phyloP scores from a whole-genome alignment of 83 land plant genomes.

The Larix sibirica region DNA sequence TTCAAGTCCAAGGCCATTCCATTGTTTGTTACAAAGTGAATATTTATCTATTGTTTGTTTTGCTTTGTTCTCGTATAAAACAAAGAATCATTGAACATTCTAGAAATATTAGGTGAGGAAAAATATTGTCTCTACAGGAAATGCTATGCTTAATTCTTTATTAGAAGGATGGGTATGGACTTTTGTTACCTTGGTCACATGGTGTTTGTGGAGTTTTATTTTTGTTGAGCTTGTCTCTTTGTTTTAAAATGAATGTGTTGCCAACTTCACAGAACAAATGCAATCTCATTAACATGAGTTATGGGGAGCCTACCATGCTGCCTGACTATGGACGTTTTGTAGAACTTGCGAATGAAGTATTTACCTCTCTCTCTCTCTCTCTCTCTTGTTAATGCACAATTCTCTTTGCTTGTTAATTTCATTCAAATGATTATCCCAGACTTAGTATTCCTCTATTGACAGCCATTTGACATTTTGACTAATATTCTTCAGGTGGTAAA shows the following conservation, averaged over 20 bases:
- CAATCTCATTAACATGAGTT: slow-evolving; percentile 99
- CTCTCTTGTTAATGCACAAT: neutral
- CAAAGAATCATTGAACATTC: no score
- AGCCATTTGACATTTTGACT: neutral
- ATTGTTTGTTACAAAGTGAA: no score
- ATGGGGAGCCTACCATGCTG: slow-evolving; percentile 88
- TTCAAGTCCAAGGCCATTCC: neutral
- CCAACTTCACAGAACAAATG: slow-evolving; percentile 83
- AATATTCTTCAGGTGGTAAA: slow-evolving; percentile 68
- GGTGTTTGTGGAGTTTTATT: neutral
- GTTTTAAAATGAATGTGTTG: neutral
- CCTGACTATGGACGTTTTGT: slow-evolving; percentile 98
- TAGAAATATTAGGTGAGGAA: neutral
- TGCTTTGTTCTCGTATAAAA: no score
- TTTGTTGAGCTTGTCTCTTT: neutral
- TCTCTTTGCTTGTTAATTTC: neutral
- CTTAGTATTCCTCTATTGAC: neutral
- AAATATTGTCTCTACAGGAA: neutral
- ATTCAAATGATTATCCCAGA: slow-evolving; percentile 6
- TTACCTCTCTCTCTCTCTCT: neutral
- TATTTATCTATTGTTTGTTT: no score
- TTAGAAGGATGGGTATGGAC: neutral
- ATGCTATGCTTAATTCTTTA: neutral
- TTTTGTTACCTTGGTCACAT: neutral
- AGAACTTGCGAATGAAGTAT: slow-evolving; percentile 89